These are phyloP conservation scores for Aureobasidium sp. DNA, from an alignment of 2,329 filamentous ascomycete species.

Conservation along the genomic window DNA sequence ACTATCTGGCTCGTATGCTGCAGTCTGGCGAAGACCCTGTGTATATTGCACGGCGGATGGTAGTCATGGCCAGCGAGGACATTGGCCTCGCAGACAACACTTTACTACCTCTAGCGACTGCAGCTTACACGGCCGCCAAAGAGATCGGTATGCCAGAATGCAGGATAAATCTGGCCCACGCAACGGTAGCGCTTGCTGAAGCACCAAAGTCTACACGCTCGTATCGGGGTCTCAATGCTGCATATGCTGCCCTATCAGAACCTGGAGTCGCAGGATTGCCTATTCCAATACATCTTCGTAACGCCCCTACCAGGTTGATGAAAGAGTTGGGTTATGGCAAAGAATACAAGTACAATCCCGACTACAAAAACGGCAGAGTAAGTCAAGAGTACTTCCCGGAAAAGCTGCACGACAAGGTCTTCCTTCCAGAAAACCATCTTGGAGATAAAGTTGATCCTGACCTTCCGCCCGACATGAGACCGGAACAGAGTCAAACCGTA, in stretches of 20 bases:
- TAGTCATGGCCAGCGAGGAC: constrained; percentile 92
- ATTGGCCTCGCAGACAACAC: constrained; percentile 83
- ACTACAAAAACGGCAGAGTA: constrained; percentile 75
- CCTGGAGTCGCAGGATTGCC: constrained; percentile 76
- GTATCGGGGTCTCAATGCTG: constrained; percentile 76
- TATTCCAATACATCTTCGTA: constrained; percentile 80
- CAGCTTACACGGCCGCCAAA: constrained; percentile 79
- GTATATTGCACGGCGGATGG: constrained; percentile 85
- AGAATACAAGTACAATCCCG: constrained; percentile 95
- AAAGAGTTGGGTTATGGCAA: constrained; percentile 84
- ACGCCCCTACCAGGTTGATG: constrained; percentile 89
- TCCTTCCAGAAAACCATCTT: constrained; percentile 74
- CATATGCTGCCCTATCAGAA: constrained; percentile 69
- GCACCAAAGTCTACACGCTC: constrained; percentile 82
- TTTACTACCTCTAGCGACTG: constrained; percentile 75
- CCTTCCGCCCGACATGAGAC: constrained; percentile 27
- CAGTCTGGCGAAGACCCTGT: constrained; percentile 90
- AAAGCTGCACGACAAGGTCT: constrained; percentile 59
- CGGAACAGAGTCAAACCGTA: neutral
- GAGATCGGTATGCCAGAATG: constrained; percentile 95
- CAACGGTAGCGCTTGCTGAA: constrained; percentile 69
- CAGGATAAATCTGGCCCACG: constrained; percentile 84
- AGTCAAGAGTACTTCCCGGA: constrained; percentile 87
- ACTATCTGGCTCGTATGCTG: constrained; percentile 94
- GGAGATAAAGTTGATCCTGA: constrained; percentile 72